A percentile compares a stretch with the other conserved stretches of the same genome.
Conservation (phyloP, 176 grass and related monocot genomes). For the Chrysopogon serrulatus region DNA sequence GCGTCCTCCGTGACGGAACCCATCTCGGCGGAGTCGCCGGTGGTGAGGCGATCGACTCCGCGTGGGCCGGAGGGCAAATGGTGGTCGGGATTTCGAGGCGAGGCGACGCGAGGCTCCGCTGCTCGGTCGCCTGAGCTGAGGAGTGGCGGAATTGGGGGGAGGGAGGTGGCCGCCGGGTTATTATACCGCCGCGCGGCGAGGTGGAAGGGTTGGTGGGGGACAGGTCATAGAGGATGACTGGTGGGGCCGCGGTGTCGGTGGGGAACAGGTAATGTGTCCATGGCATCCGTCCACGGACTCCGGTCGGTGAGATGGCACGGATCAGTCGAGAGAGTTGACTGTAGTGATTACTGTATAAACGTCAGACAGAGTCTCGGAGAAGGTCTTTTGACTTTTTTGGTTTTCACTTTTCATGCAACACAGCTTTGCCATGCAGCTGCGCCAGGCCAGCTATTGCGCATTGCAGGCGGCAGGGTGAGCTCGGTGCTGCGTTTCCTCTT, state of each 20-base stretch:
- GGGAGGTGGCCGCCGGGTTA: neutral
- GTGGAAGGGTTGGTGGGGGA: slow-evolving; percentile 15
- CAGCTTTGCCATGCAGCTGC: too few relatives aligned
- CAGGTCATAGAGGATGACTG: neutral
- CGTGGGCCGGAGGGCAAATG: neutral
- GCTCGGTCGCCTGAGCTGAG: slow-evolving; percentile 2
- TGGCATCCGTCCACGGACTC: too few relatives aligned
- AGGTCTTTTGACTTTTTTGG: neutral
- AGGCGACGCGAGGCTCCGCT: too few relatives aligned
- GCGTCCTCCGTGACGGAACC: slow-evolving; percentile 39
- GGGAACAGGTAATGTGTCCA: too few relatives aligned
- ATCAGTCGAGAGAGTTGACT: neutral
- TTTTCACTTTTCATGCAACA: neutral
- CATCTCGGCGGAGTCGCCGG: slow-evolving; percentile 19
- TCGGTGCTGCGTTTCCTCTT: neutral
- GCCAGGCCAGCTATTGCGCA: neutral
- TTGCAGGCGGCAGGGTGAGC: neutral
- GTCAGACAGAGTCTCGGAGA: too few relatives aligned
- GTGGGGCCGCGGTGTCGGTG: neutral
- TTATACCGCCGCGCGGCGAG: slow-evolving; percentile 28
- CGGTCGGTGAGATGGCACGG: neutral
- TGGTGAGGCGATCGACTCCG: neutral
- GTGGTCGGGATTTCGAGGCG: slow-evolving; percentile 5
- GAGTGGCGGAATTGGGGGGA: neutral
- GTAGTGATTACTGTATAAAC: neutral